A percentile compares a stretch with the other conserved stretches of the same genome.
Evolutionary conservation across 2,329 filamentous ascomycete genomes (phyloP).

Genomic region (Coniochaeta pulveracea): DNA sequence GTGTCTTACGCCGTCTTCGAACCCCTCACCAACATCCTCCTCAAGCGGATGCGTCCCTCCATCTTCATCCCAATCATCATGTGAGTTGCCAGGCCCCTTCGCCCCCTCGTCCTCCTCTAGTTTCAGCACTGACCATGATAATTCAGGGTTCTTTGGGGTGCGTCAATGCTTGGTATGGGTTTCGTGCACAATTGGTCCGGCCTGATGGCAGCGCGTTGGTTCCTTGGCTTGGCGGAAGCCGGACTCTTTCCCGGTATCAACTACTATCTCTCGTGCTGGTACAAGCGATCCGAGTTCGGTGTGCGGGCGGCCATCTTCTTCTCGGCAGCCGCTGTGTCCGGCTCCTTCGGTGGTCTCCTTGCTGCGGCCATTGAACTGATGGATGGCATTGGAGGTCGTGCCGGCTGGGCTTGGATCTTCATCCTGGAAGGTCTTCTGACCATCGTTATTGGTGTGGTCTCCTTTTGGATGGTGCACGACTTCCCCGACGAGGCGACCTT

Average conservation of each 20-base stretch:
- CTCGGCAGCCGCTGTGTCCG: slow-evolving; percentile 64
- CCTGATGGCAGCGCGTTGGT: slow-evolving; percentile 57
- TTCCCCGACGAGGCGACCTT: slow-evolving; percentile 67
- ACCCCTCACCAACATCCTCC: slow-evolving; percentile 64
- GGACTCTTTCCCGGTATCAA: slow-evolving; percentile 63
- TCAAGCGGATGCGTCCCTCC: slow-evolving; percentile 66
- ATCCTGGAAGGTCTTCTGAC: slow-evolving; percentile 59
- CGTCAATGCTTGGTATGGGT: slow-evolving; percentile 58
- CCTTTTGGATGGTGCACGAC: slow-evolving; percentile 67
- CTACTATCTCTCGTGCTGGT: slow-evolving; percentile 69
- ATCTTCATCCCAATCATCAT: slow-evolving; percentile 78
- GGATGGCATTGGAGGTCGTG: slow-evolving; percentile 41
- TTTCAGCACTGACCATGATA: slow-evolving; percentile 12
- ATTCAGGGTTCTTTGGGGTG: slow-evolving; percentile 50
- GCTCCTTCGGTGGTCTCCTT: slow-evolving; percentile 60
- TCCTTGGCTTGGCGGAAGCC: slow-evolving; percentile 63
- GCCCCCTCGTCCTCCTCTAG: background rate
- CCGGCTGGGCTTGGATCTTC: slow-evolving; percentile 52
- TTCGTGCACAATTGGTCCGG: slow-evolving; percentile 52
- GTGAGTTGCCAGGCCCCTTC: slow-evolving; percentile 29
- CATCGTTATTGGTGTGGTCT: slow-evolving; percentile 49
- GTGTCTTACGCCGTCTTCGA: slow-evolving; percentile 75
- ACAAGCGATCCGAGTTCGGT: slow-evolving; percentile 64
- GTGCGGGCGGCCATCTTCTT: slow-evolving; percentile 67
- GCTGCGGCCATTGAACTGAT: slow-evolving; percentile 59